Conservation (phyloP, 2,329 filamentous ascomycete genomes). For the Colletotrichum sp. region DNA sequence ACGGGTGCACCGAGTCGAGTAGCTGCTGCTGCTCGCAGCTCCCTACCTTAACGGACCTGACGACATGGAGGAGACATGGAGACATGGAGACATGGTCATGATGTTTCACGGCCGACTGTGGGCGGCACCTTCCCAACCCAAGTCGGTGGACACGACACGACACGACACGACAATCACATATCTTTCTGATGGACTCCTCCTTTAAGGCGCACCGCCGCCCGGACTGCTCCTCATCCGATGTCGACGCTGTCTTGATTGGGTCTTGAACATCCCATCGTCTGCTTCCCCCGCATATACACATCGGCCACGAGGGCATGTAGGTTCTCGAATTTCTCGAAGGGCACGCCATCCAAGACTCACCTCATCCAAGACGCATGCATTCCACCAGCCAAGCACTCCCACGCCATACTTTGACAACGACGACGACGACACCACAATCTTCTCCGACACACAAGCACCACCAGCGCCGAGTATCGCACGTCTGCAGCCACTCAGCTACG, state of each 20-base stretch:
- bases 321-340: background rate
- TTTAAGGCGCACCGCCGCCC: background rate
- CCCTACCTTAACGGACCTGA: background rate
- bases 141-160: background rate
- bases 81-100: background rate
- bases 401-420: background rate
- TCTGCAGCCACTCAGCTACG: background rate
- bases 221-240: constrained; percentile 2
- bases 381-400: background rate
- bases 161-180: background rate
- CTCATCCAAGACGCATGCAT: background rate
- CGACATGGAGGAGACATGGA: background rate
- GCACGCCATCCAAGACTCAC: background rate
- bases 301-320: background rate
- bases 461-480: background rate
- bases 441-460: background rate
- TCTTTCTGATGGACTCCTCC: background rate
- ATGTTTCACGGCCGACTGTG: background rate
- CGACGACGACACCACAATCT: background rate
- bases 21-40: background rate
- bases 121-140: background rate
- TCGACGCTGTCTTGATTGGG: background rate
- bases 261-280: background rate
- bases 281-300: constrained; percentile 8
- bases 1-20: background rate